phyloP scores from a whole-genome alignment of 2,329 filamentous ascomycete species.

The Coccinonectria pachysandricola region DNA sequence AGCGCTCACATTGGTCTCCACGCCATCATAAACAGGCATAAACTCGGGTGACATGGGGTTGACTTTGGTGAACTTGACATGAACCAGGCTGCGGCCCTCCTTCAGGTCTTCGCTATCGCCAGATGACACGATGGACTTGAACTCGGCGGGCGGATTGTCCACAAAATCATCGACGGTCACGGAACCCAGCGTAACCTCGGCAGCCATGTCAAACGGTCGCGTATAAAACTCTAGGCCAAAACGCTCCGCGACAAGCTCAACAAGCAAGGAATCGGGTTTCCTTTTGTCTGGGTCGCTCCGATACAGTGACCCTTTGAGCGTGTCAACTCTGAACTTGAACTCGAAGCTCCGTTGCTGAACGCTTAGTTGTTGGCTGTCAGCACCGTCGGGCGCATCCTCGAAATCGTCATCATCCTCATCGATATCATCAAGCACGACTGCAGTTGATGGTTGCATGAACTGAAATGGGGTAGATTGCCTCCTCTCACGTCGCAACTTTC shows the following conservation, averaged over 20 bases:
- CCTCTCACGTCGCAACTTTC: conserved; percentile 36
- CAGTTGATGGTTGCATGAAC: conserved; percentile 59
- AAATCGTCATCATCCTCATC: conserved; percentile 57
- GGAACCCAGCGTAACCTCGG: conserved; percentile 78
- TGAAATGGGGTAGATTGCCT: conserved; percentile 63
- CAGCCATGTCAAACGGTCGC: conserved; percentile 83
- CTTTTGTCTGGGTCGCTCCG: conserved; percentile 70
- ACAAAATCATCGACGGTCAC: conserved; percentile 92
- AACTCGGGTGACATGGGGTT: conserved; percentile 90
- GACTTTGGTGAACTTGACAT: conserved; percentile 81
- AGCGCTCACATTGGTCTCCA: conserved; percentile 87
- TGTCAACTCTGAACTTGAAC: conserved; percentile 93
- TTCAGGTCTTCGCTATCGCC: conserved; percentile 60
- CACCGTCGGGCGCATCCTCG: conserved; percentile 54
- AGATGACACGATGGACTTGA: conserved; percentile 95
- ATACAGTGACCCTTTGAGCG: conserved; percentile 85
- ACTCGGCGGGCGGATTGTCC: conserved; percentile 76
- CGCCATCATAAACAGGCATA: conserved; percentile 79
- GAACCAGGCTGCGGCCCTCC: conserved; percentile 71
- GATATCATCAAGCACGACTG: conserved; percentile 72
- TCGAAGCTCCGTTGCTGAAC: conserved; percentile 88
- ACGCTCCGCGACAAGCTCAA: conserved; percentile 81
- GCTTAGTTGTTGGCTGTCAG: conserved; percentile 48
- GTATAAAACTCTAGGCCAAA: conserved; percentile 85
- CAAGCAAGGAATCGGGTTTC: conserved; percentile 69